Evolutionary conservation across 2,329 filamentous ascomycete genomes (phyloP).

Genomic region (Moelleriella libera): DNA sequence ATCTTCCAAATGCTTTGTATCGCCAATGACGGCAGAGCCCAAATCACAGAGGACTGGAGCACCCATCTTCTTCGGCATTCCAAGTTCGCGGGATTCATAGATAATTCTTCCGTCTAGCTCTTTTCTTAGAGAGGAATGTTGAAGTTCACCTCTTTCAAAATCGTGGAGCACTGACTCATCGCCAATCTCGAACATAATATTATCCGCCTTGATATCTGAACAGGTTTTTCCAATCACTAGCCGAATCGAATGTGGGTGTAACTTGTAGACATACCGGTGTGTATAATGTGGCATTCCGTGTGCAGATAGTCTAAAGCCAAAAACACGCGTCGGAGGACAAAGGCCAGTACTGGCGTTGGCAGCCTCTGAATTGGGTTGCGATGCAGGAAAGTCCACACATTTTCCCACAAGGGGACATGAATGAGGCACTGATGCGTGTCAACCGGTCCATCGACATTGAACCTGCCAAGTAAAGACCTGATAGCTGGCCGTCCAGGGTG

Average conservation of each 20-base stretch:
- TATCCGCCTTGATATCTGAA: constrained; percentile 29
- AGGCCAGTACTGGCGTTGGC: constrained; percentile 16
- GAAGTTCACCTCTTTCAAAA: constrained; percentile 25
- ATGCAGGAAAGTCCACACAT: constrained; percentile 19
- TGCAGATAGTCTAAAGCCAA: constrained; percentile 30
- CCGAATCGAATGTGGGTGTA: neutral
- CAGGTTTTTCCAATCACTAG: neutral
- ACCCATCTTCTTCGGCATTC: constrained; percentile 15
- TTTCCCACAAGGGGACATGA: constrained; percentile 28
- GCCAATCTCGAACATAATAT: constrained; percentile 27
- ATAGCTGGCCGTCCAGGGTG: constrained; percentile 16
- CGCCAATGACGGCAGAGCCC: constrained; percentile 26
- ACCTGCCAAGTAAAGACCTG: constrained; percentile 21
- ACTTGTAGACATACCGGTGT: constrained; percentile 23
- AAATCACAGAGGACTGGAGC: constrained; percentile 32
- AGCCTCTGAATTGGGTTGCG: constrained; percentile 24
- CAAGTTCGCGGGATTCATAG: constrained; percentile 25
- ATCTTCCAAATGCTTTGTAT: constrained; percentile 15
- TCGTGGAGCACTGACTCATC: constrained; percentile 22
- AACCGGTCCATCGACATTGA: constrained; percentile 19
- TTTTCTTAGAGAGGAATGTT: constrained; percentile 26
- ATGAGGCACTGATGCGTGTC: constrained; percentile 21
- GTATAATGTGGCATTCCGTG: constrained; percentile 27
- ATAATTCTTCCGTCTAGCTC: constrained; percentile 22
- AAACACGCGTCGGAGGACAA: constrained; percentile 23